Percentiles rank a stretch among this genome's conserved stretches.
phyloP scores from a whole-genome alignment of 2,329 filamentous ascomycete genomes.

The Pestalotiopsis sp. region DNA sequence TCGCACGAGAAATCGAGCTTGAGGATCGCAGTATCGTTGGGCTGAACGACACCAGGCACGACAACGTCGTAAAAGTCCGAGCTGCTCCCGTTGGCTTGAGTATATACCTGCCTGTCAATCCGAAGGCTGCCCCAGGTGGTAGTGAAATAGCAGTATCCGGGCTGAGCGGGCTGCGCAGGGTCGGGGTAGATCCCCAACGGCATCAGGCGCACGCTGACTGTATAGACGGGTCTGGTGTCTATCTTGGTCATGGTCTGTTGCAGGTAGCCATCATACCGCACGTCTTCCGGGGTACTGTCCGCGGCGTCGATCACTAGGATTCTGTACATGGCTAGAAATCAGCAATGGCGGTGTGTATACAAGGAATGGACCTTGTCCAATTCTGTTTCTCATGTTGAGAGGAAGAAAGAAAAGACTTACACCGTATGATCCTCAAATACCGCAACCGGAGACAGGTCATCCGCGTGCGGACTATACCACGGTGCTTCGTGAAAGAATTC shows the following conservation, averaged over 20 bases:
- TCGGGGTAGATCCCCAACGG: not conserved
- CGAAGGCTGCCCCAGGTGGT: not conserved
- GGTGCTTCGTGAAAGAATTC: not conserved
- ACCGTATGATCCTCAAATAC: not conserved
- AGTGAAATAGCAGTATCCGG: not conserved
- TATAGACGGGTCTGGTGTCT: not conserved
- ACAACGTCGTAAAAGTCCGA: not conserved
- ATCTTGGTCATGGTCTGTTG: not conserved
- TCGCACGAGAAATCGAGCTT: not conserved
- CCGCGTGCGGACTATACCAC: not conserved
- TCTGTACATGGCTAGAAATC: not conserved
- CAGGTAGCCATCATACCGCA: not conserved
- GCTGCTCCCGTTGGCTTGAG: not conserved
- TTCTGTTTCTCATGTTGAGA: not conserved
- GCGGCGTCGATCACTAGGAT: not conserved
- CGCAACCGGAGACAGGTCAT: not conserved
- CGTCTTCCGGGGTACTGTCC: no score
- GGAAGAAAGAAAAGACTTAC: constrained; percentile 12
- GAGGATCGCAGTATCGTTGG: not conserved
- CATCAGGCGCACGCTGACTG: not conserved
- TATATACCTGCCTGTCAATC: not conserved
- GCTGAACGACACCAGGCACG: not conserved
- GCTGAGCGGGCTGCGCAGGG: not conserved
- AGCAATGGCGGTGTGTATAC: not conserved
- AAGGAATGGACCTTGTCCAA: not conserved